These are phyloP conservation scores for Closterium sp. DNA, from an alignment of 139 green algal genomes.

Conservation along the genomic window DNA sequence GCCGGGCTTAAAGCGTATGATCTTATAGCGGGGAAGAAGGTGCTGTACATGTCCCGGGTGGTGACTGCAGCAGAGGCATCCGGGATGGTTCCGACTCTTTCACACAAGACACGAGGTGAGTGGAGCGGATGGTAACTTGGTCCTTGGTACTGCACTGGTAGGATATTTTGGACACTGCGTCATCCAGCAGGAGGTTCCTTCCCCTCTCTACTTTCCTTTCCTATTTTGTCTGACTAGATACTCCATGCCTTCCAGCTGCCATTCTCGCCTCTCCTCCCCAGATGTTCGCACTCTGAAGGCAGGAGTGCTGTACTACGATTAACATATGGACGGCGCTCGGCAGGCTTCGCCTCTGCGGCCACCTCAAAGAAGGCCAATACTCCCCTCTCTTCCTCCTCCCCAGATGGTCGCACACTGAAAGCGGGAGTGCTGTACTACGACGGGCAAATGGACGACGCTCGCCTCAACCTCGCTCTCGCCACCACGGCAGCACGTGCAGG, in stretches of 20 bases:
- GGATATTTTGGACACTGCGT: too few species aligned
- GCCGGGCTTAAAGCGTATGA: conserved; percentile 82
- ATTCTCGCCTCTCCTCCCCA: background rate
- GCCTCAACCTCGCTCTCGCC: conserved; percentile 81
- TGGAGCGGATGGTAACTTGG: background rate
- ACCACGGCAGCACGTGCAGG: conserved; percentile 82
- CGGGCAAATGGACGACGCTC: conserved; percentile 94
- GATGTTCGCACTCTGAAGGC: conserved; percentile 67
- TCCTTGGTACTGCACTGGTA: too few species aligned
- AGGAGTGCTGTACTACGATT: conserved; percentile 87
- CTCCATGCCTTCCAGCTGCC: too few species aligned
- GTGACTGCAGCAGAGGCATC: conserved; percentile 52
- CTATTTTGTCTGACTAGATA: too few species aligned
- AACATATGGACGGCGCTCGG: conserved; percentile 73
- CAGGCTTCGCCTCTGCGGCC: background rate
- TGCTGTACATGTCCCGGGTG: conserved; percentile 79
- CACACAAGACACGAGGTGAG: conserved; percentile 8
- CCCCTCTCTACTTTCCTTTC: too few species aligned
- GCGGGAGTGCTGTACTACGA: conserved; percentile 83
- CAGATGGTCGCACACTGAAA: conserved; percentile 63
- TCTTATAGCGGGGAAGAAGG: conserved; percentile 73
- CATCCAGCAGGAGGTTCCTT: too few species aligned
- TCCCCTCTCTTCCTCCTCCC: background rate
- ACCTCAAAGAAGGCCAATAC: too few species aligned
- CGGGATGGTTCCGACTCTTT: conserved; percentile 43